phyloP scores from a whole-genome alignment of 805 yeast species.

The Ogataea pilisensis region DNA sequence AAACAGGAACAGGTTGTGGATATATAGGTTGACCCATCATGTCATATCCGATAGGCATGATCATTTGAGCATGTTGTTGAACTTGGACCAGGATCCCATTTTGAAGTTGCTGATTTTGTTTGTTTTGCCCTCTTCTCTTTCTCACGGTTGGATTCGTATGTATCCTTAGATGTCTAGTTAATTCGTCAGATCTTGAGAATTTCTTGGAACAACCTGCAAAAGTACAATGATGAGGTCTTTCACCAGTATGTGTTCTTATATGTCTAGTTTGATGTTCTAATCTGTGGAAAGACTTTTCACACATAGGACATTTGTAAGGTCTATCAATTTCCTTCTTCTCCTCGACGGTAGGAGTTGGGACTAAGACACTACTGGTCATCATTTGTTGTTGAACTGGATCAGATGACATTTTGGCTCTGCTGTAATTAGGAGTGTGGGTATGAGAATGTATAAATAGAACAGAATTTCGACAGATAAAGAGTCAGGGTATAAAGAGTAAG shows the following conservation, averaged over 20 bases:
- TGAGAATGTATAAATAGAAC: no score
- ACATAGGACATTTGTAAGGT: constrained; percentile 72
- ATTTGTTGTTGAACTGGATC: neutral
- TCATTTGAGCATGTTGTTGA: constrained; percentile 16
- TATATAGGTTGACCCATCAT: constrained; percentile 29
- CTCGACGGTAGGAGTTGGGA: constrained; percentile 23
- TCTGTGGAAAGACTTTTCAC: constrained; percentile 71
- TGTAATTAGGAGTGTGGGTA: neutral
- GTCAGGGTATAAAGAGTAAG: no score
- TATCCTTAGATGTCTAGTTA: constrained; percentile 68
- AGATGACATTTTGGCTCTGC: neutral
- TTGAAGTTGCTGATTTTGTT: constrained; percentile 7
- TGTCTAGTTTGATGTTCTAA: constrained; percentile 78
- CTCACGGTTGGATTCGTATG: constrained; percentile 68
- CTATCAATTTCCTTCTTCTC: constrained; percentile 34
- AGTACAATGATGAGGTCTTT: constrained; percentile 73
- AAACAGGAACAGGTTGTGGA: constrained; percentile 30
- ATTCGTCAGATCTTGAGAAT: constrained; percentile 68
- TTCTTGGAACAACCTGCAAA: constrained; percentile 67
- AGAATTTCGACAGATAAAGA: no score
- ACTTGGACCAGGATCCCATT: constrained; percentile 1
- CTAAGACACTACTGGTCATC: neutral
- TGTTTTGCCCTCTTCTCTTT: constrained; percentile 41
- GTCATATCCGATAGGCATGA: constrained; percentile 30
- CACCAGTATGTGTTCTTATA: constrained; percentile 77